phyloP scores from a whole-genome alignment of 352 stramenopile genomes.

The Peronospora destructor region DNA sequence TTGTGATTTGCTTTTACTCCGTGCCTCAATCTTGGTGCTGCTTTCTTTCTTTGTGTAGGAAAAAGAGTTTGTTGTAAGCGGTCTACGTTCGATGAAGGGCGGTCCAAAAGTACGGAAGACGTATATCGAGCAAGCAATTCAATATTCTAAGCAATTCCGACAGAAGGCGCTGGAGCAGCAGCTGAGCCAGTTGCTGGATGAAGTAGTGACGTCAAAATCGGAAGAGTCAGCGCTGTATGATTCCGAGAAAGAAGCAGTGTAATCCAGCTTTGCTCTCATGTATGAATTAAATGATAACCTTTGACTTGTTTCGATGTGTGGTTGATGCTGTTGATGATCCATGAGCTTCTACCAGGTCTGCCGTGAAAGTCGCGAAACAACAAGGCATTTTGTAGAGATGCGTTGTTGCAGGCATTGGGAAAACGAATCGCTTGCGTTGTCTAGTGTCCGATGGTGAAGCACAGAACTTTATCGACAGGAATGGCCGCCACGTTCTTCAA shows the following conservation, averaged over 20 bases:
- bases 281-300: background rate
- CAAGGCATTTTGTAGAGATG: slow-evolving; percentile 9
- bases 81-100: slow-evolving; percentile 65
- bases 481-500: too few species aligned
- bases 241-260: slow-evolving; percentile 11
- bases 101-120: slow-evolving; percentile 49
- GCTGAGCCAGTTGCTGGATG: slow-evolving; percentile 36
- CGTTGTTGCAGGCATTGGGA: background rate
- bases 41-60: slow-evolving; percentile 33
- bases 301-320: background rate
- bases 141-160: slow-evolving; percentile 59
- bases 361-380: slow-evolving; percentile 47
- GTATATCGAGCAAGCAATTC: slow-evolving; percentile 68
- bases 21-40: background rate
- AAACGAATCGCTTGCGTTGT: background rate
- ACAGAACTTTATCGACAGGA: too few species aligned
- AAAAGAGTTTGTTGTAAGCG: slow-evolving; percentile 71
- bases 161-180: slow-evolving; percentile 49
- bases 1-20: background rate
- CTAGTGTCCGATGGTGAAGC: too few species aligned
- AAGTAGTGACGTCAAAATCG: slow-evolving; percentile 16
- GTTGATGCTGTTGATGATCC: slow-evolving; percentile 6
- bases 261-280: slow-evolving; percentile 13
- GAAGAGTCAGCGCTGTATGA: slow-evolving; percentile 3
- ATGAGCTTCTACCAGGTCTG: slow-evolving; percentile 8